These are phyloP conservation scores for Penium margaritaceum DNA, from an alignment of 139 green algal genomes.

Conservation along the genomic window DNA sequence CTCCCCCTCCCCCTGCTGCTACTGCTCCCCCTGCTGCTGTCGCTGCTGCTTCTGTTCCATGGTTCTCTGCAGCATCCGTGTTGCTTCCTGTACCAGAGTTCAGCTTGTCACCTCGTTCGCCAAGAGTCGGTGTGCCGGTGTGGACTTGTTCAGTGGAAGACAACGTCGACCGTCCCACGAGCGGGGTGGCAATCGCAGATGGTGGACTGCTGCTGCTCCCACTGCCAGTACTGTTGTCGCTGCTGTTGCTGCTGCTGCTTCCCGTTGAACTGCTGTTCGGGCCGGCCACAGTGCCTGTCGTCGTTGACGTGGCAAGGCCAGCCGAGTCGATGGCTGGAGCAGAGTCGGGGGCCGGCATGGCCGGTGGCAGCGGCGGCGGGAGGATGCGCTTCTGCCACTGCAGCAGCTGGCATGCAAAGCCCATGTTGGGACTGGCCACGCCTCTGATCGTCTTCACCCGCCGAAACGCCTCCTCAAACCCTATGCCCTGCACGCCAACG, in stretches of 20 bases:
- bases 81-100: too few species aligned
- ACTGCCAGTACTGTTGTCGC: too few species aligned
- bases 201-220: too few species aligned
- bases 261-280: too few species aligned
- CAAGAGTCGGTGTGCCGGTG: too few species aligned
- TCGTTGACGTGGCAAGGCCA: too few species aligned
- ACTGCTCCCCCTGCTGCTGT: neutral
- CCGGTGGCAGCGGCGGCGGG: neutral
- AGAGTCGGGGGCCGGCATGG: neutral
- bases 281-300: too few species aligned
- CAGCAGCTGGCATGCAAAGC: constrained; percentile 79
- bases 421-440: constrained; percentile 90
- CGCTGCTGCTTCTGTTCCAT: neutral
- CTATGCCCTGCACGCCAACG: neutral
- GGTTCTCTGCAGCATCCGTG: neutral
- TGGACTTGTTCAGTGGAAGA: too few species aligned
- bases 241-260: too few species aligned
- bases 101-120: too few species aligned
- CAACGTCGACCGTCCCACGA: too few species aligned
- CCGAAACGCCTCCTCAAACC: constrained; percentile 71
- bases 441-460: constrained; percentile 69
- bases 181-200: too few species aligned
- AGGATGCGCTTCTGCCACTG: constrained; percentile 73
- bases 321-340: neutral
- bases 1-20: constrained; percentile 4